A percentile compares a stretch with the other conserved stretches of the same genome.
These are phyloP conservation scores for Agaricales sp. DNA, from an alignment of 1,284 basidiomycete species.

Conservation along the genomic window DNA sequence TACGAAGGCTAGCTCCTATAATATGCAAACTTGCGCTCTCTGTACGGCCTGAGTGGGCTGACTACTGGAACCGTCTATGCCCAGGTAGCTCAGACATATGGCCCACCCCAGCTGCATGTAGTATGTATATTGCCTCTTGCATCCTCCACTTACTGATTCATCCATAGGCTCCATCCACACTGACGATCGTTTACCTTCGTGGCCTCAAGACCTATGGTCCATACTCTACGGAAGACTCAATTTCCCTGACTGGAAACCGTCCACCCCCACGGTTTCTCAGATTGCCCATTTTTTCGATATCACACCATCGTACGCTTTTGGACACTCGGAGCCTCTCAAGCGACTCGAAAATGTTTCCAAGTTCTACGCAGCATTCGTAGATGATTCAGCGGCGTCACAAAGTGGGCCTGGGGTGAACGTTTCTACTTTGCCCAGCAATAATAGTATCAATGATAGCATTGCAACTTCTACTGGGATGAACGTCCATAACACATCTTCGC, in stretches of 20 bases:
- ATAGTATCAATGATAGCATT: not conserved
- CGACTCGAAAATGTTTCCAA: conserved; percentile 38
- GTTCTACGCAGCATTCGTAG: conserved; percentile 48
- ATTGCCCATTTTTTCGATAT: conserved; percentile 40
- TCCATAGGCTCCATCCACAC: conserved; percentile 31
- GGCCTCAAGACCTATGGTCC: conserved; percentile 58
- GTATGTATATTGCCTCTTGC: conserved; percentile 24
- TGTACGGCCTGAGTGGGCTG: conserved; percentile 73
- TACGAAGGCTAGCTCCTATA: conserved; percentile 53
- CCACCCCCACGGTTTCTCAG: conserved; percentile 39
- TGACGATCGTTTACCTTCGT: conserved; percentile 58
- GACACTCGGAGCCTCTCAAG: conserved; percentile 42
- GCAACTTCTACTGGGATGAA: not conserved
- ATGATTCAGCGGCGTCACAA: conserved; percentile 32
- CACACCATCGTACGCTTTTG: conserved; percentile 48
- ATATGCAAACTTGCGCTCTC: conserved; percentile 58
- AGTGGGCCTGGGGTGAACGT: not conserved
- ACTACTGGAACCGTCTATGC: conserved; percentile 77
- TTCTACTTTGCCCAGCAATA: not conserved
- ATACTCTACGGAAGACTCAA: conserved; percentile 55
- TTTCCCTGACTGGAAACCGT: conserved; percentile 54
- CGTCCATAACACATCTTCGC: not conserved
- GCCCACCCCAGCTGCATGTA: conserved; percentile 34
- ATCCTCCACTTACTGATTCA: conserved; percentile 6
- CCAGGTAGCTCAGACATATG: conserved; percentile 48